These are phyloP conservation scores for Entelexis paramagnoliae DNA, from an alignment of 1,139 yeast species.

Conservation along the genomic window DNA sequence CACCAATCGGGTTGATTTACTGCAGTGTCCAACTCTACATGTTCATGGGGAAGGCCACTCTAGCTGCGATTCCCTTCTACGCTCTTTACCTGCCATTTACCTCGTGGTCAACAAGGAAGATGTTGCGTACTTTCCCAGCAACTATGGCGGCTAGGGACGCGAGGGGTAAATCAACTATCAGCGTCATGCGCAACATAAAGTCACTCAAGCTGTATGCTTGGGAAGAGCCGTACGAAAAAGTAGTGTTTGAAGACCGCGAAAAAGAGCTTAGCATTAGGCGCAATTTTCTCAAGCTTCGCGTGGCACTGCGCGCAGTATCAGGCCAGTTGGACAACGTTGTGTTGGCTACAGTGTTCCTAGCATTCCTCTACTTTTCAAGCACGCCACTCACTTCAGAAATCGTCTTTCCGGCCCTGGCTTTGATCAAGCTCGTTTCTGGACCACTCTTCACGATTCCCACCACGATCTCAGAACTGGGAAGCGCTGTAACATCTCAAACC, in stretches of 20 bases:
- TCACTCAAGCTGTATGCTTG: conserved; percentile 64
- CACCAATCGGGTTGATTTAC: conserved; percentile 55
- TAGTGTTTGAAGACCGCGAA: conserved; percentile 51
- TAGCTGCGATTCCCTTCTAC: conserved; percentile 48
- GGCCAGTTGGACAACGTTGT: conserved; percentile 54
- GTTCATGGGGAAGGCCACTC: conserved; percentile 62
- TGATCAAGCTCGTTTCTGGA: conserved; percentile 48
- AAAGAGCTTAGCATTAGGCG: conserved; percentile 51
- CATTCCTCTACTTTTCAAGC: conserved; percentile 44
- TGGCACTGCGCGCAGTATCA: conserved; percentile 27
- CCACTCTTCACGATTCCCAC: conserved; percentile 44
- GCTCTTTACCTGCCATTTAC: conserved; percentile 34
- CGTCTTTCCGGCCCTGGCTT: conserved; percentile 59
- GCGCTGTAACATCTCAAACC: conserved; percentile 49
- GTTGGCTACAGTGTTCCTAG: conserved; percentile 55
- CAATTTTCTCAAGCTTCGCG: conserved; percentile 27
- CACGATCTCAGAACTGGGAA: conserved; percentile 42
- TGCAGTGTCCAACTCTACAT: conserved; percentile 52
- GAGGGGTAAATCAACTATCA: conserved; percentile 50
- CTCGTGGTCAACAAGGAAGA: conserved; percentile 40
- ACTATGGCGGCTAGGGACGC: conserved; percentile 60
- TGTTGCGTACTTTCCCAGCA: conserved; percentile 42
- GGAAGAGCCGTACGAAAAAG: conserved; percentile 54
- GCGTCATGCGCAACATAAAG: conserved; percentile 52
- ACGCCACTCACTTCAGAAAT: conserved; percentile 58